These are phyloP conservation scores for Pythium plurisporium DNA, from an alignment of 352 stramenopile species.

Conservation along the genomic window DNA sequence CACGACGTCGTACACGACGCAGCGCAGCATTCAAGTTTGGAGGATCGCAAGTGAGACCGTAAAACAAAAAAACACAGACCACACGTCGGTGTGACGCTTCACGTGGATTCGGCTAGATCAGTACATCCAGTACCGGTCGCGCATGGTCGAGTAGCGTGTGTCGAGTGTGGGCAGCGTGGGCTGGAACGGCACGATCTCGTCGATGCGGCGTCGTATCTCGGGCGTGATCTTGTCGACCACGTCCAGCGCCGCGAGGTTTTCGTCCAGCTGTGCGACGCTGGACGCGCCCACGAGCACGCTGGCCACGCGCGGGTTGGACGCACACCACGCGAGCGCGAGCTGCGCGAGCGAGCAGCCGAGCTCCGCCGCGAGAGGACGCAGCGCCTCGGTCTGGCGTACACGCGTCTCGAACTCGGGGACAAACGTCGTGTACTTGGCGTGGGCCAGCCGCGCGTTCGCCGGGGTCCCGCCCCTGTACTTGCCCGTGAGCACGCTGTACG, in stretches of 20 bases:
- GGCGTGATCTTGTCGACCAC: conserved; percentile 38
- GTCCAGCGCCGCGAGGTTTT: conserved; percentile 48
- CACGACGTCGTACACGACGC: conserved; percentile 2
- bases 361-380: conserved; percentile 29
- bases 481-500: conserved; percentile 47
- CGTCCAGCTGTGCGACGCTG: conserved; percentile 33
- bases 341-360: conserved; percentile 36
- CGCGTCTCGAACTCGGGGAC: conserved; percentile 12
- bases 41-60: no score
- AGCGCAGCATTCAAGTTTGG: conserved; percentile 20
- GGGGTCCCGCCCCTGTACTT: conserved; percentile 45
- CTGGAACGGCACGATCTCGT: conserved; percentile 32
- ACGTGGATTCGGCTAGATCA: no score
- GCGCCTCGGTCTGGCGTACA: conserved; percentile 14
- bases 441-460: conserved; percentile 25
- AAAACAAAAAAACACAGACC: no score
- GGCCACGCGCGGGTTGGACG: conserved; percentile 38
- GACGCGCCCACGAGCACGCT: conserved; percentile 43
- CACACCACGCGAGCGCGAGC: conserved; percentile 40
- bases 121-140: conserved; percentile 3
- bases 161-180: conserved; percentile 10
- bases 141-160: conserved; percentile 13
- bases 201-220: conserved; percentile 38
- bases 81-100: no score
- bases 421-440: conserved; percentile 6